Percentiles rank a stretch among this genome's conserved stretches.
These are phyloP conservation scores for Aspergillus persii DNA, from an alignment of 2,329 filamentous ascomycete genomes.

Conservation along the genomic window DNA sequence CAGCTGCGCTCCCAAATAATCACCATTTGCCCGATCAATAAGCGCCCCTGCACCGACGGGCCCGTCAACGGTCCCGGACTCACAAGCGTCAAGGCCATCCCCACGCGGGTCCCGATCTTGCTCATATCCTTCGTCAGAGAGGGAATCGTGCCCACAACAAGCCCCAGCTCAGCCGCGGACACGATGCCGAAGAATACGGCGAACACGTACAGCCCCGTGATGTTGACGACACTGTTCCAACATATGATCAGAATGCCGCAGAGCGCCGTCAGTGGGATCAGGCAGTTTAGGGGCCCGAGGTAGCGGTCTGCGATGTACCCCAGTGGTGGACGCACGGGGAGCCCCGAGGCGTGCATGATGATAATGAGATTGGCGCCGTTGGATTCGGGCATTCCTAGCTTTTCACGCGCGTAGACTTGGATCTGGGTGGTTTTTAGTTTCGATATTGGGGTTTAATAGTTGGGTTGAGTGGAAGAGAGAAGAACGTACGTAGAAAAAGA, in stretches of 20 bases:
- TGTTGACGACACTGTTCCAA: constrained; percentile 53
- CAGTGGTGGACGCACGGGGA: constrained; percentile 53
- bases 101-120: constrained; percentile 47
- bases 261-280: constrained; percentile 50
- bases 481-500: constrained; percentile 24
- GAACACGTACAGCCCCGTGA: constrained; percentile 42
- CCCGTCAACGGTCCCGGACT: constrained; percentile 47
- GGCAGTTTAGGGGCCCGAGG: constrained; percentile 56
- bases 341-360: constrained; percentile 57
- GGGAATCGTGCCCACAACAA: constrained; percentile 45
- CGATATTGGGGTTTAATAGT: not conserved
- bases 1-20: constrained; percentile 46
- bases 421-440: constrained; percentile 15
- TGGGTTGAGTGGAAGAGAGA: not conserved
- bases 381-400: constrained; percentile 43
- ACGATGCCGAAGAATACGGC: constrained; percentile 47
- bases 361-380: constrained; percentile 45
- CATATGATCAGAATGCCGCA: constrained; percentile 52
- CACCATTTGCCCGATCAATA: constrained; percentile 40
- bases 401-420: constrained; percentile 41
- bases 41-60: constrained; percentile 47
- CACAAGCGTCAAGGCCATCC: constrained; percentile 49
- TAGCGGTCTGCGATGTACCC: constrained; percentile 54
- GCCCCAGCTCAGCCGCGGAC: constrained; percentile 44
- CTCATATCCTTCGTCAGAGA: constrained; percentile 48